Percentiles rank a stretch among this genome's conserved stretches.
phyloP scores from a whole-genome alignment of 495 filamentous ascomycete genomes.

The Recurvomyces mirabilis region DNA sequence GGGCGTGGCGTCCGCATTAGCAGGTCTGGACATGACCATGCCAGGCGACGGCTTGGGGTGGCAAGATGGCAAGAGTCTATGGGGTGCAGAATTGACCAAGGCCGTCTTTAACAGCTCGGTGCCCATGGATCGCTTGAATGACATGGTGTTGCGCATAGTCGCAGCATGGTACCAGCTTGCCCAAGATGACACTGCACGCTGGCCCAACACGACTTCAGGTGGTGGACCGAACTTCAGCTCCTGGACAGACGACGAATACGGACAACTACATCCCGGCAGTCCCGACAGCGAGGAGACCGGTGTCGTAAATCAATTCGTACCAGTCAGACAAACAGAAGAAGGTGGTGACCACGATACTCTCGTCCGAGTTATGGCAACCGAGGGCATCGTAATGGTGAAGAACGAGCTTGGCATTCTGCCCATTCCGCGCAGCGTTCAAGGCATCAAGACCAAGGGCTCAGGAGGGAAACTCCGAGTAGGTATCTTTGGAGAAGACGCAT shows the following conservation, averaged over 20 bases:
- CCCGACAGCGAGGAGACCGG: conserved; percentile 40
- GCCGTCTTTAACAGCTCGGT: conserved; percentile 75
- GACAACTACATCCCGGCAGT: conserved; percentile 54
- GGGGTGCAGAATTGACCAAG: conserved; percentile 66
- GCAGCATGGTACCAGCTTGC: conserved; percentile 86
- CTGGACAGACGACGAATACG: conserved; percentile 65
- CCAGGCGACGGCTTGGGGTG: conserved; percentile 76
- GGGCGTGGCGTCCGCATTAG: conserved; percentile 68
- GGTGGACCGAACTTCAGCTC: conserved; percentile 83
- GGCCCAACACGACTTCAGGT: conserved; percentile 44
- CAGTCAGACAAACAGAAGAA: conserved; percentile 42
- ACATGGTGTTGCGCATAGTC: conserved; percentile 88
- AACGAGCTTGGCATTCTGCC: conserved; percentile 56
- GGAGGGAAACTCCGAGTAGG: conserved; percentile 51
- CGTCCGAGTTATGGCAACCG: conserved; percentile 62
- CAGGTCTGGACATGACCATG: conserved; percentile 95
- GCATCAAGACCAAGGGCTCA: neutral
- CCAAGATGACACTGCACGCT: conserved; percentile 60
- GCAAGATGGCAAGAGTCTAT: conserved; percentile 68
- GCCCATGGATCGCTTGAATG: conserved; percentile 71
- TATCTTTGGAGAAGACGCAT: conserved; percentile 79
- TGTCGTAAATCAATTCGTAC: conserved; percentile 65
- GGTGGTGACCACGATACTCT: conserved; percentile 49
- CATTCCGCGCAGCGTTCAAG: conserved; percentile 39
- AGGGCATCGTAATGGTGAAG: conserved; percentile 80